phyloP scores from a whole-genome alignment of 805 yeast species.

The Ogataea ganodermae region DNA sequence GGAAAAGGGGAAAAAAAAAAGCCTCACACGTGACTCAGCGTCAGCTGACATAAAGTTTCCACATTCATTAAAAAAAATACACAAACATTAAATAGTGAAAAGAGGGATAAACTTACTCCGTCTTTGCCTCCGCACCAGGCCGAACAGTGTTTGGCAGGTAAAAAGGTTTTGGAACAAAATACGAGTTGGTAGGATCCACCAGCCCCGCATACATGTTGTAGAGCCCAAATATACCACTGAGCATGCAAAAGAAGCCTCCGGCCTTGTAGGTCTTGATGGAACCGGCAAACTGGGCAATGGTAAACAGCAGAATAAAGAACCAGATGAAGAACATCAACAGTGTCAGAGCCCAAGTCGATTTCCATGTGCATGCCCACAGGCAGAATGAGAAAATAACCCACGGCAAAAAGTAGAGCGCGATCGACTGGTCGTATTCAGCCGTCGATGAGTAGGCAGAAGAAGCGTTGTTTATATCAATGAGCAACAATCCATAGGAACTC shows the following conservation, averaged over 20 bases:
- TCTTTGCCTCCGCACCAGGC: slow-evolving; percentile 16
- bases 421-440: slow-evolving; percentile 43
- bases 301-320: slow-evolving; percentile 47
- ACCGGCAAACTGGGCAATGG: slow-evolving; percentile 45
- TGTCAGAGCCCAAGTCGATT: slow-evolving; percentile 46
- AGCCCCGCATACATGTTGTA: slow-evolving; percentile 50
- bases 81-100: not conserved
- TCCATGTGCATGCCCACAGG: slow-evolving; percentile 48
- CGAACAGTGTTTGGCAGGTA: slow-evolving; percentile 46
- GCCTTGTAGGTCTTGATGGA: slow-evolving; percentile 39
- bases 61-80: not conserved
- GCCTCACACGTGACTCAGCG: too few relatives aligned
- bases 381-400: slow-evolving; percentile 54
- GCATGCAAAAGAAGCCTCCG: slow-evolving; percentile 50
- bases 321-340: slow-evolving; percentile 44
- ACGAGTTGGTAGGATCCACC: slow-evolving; percentile 57
- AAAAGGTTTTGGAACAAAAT: slow-evolving; percentile 51
- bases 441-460: slow-evolving; percentile 39
- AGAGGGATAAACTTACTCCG: slow-evolving; percentile 1
- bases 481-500: slow-evolving; percentile 49
- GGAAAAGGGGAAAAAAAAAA: too few relatives aligned
- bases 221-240: slow-evolving; percentile 46
- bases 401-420: slow-evolving; percentile 51
- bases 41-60: too few relatives aligned
- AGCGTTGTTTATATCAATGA: slow-evolving; percentile 47